Evolutionary conservation across 1,284 basidiomycete genomes (phyloP).

Genomic region (Sporisorium sorghi): DNA sequence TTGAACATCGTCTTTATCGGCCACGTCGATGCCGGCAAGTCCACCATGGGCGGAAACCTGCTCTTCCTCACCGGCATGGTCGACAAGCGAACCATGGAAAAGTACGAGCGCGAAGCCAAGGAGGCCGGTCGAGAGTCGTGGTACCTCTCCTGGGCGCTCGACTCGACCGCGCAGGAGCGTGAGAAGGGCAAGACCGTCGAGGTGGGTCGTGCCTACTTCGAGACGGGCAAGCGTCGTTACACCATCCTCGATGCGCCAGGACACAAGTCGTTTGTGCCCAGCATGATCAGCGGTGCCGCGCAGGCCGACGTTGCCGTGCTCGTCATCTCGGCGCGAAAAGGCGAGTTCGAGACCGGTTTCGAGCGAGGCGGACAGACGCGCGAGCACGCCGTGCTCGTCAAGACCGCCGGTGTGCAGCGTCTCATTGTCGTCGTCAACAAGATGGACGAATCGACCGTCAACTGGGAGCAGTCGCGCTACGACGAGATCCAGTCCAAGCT

Average conservation of each 20-base stretch:
- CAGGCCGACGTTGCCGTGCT: slow-evolving; percentile 68
- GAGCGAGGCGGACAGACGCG: slow-evolving; percentile 68
- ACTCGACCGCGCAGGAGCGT: slow-evolving; percentile 68
- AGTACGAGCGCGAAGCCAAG: slow-evolving; percentile 69
- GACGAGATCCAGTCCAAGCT: slow-evolving; percentile 67
- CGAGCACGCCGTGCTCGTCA: slow-evolving; percentile 68
- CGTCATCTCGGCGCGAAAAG: slow-evolving; percentile 67
- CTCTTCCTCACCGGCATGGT: slow-evolving; percentile 69
- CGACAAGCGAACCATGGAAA: slow-evolving; percentile 69
- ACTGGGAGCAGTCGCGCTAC: slow-evolving; percentile 66
- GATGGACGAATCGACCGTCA: slow-evolving; percentile 68
- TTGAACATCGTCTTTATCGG: slow-evolving; percentile 69
- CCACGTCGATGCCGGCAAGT: slow-evolving; percentile 69
- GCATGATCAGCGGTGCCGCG: slow-evolving; percentile 68
- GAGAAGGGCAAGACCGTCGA: slow-evolving; percentile 69
- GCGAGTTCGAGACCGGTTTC: slow-evolving; percentile 69
- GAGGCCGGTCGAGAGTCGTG: slow-evolving; percentile 68
- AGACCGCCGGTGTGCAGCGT: slow-evolving; percentile 68
- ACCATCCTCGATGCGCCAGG: slow-evolving; percentile 68
- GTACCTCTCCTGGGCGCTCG: slow-evolving; percentile 69
- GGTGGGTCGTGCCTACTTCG: slow-evolving; percentile 68
- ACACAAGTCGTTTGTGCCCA: slow-evolving; percentile 68
- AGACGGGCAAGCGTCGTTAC: slow-evolving; percentile 68
- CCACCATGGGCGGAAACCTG: slow-evolving; percentile 68
- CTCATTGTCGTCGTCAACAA: slow-evolving; percentile 69